Evolutionary conservation across 208 protist species (phyloP).

Genomic region (Leishmania mexicana): DNA sequence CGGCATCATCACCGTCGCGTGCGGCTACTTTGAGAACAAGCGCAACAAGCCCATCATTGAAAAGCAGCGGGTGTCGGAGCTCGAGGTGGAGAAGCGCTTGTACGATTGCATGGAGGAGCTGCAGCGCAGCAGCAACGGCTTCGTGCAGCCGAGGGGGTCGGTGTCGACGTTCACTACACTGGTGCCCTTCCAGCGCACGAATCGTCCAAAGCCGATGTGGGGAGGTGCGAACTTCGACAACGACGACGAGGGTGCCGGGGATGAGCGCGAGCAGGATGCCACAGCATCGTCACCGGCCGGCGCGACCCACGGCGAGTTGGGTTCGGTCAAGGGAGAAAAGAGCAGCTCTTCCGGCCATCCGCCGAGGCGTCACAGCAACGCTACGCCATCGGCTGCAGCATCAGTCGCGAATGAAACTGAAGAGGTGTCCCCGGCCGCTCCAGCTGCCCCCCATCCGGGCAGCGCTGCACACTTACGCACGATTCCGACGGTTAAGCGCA

Average conservation of each 20-base stretch:
- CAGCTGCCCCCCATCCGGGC: not conserved
- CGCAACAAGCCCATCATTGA: conserved; percentile 45
- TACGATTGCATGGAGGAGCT: conserved; percentile 59
- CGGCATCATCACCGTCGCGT: conserved; percentile 32
- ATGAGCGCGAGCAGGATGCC: conserved; percentile 2
- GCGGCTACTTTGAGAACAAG: conserved; percentile 46
- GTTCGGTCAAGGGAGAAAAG: not conserved
- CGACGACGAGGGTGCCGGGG: conserved; percentile 33
- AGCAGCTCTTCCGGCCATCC: not conserved
- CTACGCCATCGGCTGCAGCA: not conserved
- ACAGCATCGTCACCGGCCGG: not conserved
- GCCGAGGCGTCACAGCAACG: not conserved
- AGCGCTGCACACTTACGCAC: not conserved
- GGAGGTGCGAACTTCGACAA: conserved; percentile 40
- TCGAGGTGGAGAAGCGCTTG: conserved; percentile 58
- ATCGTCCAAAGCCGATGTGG: conserved; percentile 34
- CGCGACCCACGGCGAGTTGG: not conserved
- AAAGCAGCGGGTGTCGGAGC: conserved; percentile 48
- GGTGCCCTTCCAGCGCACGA: conserved; percentile 23
- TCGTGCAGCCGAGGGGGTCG: conserved; percentile 13
- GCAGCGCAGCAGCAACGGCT: conserved; percentile 50
- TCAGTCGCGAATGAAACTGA: not conserved
- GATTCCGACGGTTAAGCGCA: not conserved
- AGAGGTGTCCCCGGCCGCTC: not conserved
- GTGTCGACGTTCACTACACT: conserved; percentile 12